Evolutionary conservation across 306 rosid species (phyloP), one percentile per base, ranked within the genome.

Genomic region (Medicago ruthenica): DNA sequence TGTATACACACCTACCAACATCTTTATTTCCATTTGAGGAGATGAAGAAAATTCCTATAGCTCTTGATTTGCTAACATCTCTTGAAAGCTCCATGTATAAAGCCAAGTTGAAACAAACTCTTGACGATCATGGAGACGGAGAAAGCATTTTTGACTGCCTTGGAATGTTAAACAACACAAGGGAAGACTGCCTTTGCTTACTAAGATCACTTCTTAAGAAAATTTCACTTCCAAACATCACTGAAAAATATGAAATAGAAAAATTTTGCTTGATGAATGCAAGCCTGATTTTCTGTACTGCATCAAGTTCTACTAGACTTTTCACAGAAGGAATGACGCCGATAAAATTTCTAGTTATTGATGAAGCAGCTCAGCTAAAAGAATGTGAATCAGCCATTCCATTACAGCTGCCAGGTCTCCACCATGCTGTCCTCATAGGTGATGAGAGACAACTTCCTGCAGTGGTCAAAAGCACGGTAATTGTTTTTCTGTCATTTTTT

Each of bases 391-490:
- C 91, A 7, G 51, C 73, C 31, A 84, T 89, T 75, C 88, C 94
- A 17, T 73, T 87, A 48, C 89, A 89, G 69, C 85, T 87, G 11
- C 77, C 85, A 6, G 91, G 90, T 20, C 72, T 84, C 18, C 73
- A 48, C 12, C 78, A 76, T 54, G 83, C 82, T 17, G 51, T 87
- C 20, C 86, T 89, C 45, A 83, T 84, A 57, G 89, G 91, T 41
- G 94, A 89, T 74, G 94, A 89, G 73, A 62, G 67, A 59, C 96
- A 90, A 62, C 89, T 87, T 54, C 90, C 90, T 40, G 92, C 92
- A 13, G 22, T 88, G 85, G 88, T 84, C 68, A 61, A 76, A 74
- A 87, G 96, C 90, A 75, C 83, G 89, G 96, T 90, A 27, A 27
- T 24, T 74, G 8, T 9, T 8, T 13, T 44, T 67, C 67, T 44